Conservation (phyloP, 495 filamentous ascomycete genomes). For the Neurospora sp. region DNA sequence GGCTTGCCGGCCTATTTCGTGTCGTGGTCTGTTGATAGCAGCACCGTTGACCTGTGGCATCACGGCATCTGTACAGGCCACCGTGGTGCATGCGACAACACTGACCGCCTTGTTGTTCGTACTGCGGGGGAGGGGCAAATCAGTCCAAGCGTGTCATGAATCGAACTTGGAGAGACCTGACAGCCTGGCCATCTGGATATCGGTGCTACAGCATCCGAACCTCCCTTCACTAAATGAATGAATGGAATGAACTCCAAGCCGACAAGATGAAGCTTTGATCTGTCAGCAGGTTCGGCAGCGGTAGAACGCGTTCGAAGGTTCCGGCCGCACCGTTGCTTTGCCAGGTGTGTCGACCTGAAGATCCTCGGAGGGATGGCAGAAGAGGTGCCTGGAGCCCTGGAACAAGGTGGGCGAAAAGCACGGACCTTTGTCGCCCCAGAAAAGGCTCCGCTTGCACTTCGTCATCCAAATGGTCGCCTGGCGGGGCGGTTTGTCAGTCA, state of each 20-base stretch:
- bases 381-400: background rate
- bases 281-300: background rate
- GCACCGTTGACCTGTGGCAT: background rate
- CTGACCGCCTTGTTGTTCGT: background rate
- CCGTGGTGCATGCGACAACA: background rate
- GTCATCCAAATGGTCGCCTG: constrained; percentile 31
- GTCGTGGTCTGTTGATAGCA: background rate
- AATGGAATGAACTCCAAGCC: background rate
- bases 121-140: background rate
- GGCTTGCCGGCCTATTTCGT: background rate
- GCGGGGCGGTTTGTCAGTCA: constrained; percentile 1
- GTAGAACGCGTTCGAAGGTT: background rate
- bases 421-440: constrained; percentile 23
- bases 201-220: background rate
- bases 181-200: background rate
- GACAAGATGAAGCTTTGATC: background rate
- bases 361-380: background rate
- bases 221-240: background rate
- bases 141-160: background rate
- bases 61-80: background rate
- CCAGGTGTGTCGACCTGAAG: background rate
- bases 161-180: background rate
- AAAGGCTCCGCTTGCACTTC: constrained; percentile 20
- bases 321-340: background rate
- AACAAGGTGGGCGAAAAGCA: constrained; percentile 11